Evolutionary conservation across 495 filamentous ascomycete genomes (phyloP).

Genomic region (Hypoxylon subgilvum): DNA sequence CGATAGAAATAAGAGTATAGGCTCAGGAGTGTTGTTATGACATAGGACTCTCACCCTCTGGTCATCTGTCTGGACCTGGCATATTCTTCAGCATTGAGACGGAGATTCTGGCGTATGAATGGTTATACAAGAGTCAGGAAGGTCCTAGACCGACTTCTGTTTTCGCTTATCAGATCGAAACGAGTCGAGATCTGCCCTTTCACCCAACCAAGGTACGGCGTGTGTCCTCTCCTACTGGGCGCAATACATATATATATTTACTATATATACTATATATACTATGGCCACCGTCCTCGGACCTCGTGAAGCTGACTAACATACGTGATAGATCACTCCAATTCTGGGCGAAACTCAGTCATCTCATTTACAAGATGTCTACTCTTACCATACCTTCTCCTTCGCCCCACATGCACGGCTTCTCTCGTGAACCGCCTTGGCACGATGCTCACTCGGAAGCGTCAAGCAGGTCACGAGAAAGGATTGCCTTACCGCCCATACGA

Average conservation of each 20-base stretch:
- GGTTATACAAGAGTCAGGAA: conserved; percentile 1
- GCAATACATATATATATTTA: too few species aligned
- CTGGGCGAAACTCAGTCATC: not conserved
- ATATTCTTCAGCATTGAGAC: not conserved
- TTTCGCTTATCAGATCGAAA: not conserved
- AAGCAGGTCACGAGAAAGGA: conserved; percentile 34
- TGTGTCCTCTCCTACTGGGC: not conserved
- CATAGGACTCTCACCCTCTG: not conserved
- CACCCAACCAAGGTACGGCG: not conserved
- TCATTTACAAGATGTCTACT: conserved; percentile 43
- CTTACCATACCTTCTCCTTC: conserved; percentile 43
- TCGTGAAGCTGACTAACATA: conserved; percentile 7
- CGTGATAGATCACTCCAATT: conserved; percentile 1
- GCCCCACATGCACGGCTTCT: conserved; percentile 33
- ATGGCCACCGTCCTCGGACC: not conserved
- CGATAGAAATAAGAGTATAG: not conserved
- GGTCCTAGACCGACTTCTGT: conserved; percentile 1
- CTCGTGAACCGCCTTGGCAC: conserved; percentile 37
- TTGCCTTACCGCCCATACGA: conserved; percentile 53
- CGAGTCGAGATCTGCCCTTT: not conserved
- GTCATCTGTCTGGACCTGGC: not conserved
- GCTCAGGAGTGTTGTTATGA: not conserved
- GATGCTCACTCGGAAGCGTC: conserved; percentile 30
- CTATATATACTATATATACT: too few species aligned
- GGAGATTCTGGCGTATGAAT: not conserved